Base-by-base conservation (phyloP, 1,284 basidiomycete genomes). In the Melampsora americana region DNA sequence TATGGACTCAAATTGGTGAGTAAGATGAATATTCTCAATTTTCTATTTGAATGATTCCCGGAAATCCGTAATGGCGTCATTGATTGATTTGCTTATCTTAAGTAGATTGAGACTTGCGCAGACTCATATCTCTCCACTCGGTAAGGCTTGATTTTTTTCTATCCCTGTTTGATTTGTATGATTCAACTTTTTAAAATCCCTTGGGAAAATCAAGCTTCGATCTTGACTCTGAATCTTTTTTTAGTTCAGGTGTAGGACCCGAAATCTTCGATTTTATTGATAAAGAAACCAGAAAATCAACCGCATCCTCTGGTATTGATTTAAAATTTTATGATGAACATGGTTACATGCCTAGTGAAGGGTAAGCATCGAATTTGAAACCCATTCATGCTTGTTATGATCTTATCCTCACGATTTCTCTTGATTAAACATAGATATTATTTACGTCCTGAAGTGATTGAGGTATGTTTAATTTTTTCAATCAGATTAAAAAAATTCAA, bases 241-340 rank as follows among this genome's bases (percentile, higher is more conserved):
- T 35, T 32, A 62, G 60, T 18, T 79, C 79, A 2, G 80, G 81
- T 14, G 78, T 82, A 26, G 80, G 80, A 0, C 80, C 80, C 11
- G 79, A 82, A 61, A 71, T 67, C 60, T 82, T 80, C 56, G 78
- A 78, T 16, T 82, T 79, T 39, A 46, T 79, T n/a, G 78, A 77
- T 9, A 16, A 53, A 23, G 70, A 39, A 77, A 78, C 77, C 77
- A 78, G 50, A 78, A 73, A 18, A 78, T 79, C 48, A 77, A 64
- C 79, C 35, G 77, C 14, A 7, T 79, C 18, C 4, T 3, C 3
- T 18, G 26, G 26, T 4, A 32, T 62, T 32, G 30, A 62, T 5
- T 26, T 62, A 16, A 62, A 62, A 4, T 26, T 28, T 26, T 62
- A 62, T 35, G 30, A 62, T 62, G 18, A 62, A 26, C 18, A 5